Conservation (phyloP, 2,329 filamentous ascomycete species). For the Fusarium nurragi region DNA sequence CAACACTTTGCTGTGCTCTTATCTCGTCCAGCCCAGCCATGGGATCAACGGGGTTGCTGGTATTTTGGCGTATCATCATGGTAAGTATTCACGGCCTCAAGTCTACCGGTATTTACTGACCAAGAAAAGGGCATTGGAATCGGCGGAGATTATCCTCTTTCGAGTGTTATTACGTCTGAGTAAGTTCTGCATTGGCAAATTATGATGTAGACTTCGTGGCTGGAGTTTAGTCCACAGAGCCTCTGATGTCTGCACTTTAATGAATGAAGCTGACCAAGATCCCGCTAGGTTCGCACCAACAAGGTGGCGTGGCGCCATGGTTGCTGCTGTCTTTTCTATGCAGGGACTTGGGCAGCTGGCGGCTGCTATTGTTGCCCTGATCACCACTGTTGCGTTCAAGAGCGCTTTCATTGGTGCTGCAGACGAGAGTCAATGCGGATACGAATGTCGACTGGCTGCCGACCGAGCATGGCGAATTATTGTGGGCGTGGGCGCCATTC, state of each 20-base stretch:
- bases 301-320: slow-evolving; percentile 83
- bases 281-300: slow-evolving; percentile 76
- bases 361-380: slow-evolving; percentile 75
- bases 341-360: slow-evolving; percentile 82
- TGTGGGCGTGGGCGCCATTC: slow-evolving; percentile 80
- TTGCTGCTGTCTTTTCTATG: slow-evolving; percentile 86
- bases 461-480: slow-evolving; percentile 86
- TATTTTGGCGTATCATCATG: slow-evolving; percentile 83
- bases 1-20: slow-evolving; percentile 73
- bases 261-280: slow-evolving; percentile 28
- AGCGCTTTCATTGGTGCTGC: slow-evolving; percentile 56
- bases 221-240: slow-evolving; percentile 3
- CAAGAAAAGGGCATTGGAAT: slow-evolving; percentile 70
- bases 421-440: slow-evolving; percentile 61
- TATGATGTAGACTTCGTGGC: slow-evolving; percentile 24
- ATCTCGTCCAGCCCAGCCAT: slow-evolving; percentile 69
- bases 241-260: background rate
- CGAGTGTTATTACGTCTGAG: slow-evolving; percentile 80
- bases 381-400: slow-evolving; percentile 73
- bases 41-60: slow-evolving; percentile 67
- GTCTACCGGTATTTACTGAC: slow-evolving; percentile 17
- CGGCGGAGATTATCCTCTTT: slow-evolving; percentile 84
- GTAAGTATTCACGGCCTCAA: slow-evolving; percentile 45
- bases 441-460: slow-evolving; percentile 72
- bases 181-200: slow-evolving; percentile 42